Base-by-base conservation (phyloP, 2,329 filamentous ascomycete species). In the Cladophialophora yegresii region DNA sequence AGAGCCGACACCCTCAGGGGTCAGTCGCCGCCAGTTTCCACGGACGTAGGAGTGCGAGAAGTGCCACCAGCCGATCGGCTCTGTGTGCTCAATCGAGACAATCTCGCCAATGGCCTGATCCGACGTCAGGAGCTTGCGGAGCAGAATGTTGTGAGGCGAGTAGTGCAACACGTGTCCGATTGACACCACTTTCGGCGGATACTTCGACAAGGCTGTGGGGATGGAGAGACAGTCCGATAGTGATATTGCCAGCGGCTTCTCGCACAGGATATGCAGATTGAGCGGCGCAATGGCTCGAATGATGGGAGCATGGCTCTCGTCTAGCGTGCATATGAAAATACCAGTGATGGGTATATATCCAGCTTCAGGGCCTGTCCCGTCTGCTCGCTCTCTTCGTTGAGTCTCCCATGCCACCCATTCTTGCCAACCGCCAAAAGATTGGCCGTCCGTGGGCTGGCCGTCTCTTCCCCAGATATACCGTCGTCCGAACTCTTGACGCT, bases 51-150 rank as follows among this genome's bases (percentile, higher is more conserved):
- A 92, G 75, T 96, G 93, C 0, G 89, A 83, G 75, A 96, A 98
- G 75, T 98, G 95, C 91, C 92, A 98, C 88, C 90, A 96, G 0
- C 95, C 95, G 0, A 99, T 89, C 0, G 95, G 95, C 76, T 98
- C 95, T 0, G 91, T 95, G 77, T 98, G 95, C 68, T 96, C 90
- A 45, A 96, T 83, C 45, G 90, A 93, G 58, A 96, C 80, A 32
- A 97, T 82, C 61, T 97, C 90, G 6, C 95, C 95, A 72, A 99
- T 89, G 12, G 88, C 85, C 12, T 84, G 83, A 58, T 96, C 86
- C 68, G 89, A 83, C 0, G 92, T 83, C 4, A 98, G 82, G 16
- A 98, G 79, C 73, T 89, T 87, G 56, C 92, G 87, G 30, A 99
- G 82, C 62, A 93, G 79, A 76, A 92, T 89, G 74, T 98, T 98